Conservation (phyloP, 495 filamentous ascomycete genomes). For the Tuber microsphaerosporum region DNA sequence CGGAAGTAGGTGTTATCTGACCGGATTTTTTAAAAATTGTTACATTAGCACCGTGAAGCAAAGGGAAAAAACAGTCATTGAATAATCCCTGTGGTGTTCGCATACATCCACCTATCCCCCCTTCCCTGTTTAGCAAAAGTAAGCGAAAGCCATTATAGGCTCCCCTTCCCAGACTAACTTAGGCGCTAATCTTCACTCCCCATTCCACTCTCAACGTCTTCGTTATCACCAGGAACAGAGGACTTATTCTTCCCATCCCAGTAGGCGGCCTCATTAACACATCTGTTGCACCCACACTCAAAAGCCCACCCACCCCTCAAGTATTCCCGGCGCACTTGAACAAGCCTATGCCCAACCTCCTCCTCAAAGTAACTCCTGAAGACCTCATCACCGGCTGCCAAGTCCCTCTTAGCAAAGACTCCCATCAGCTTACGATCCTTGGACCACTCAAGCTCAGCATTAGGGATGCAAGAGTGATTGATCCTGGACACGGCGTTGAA, state of each 20-base stretch:
- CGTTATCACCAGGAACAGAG: background rate
- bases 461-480: conserved; percentile 23
- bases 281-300: conserved; percentile 12
- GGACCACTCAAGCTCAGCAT: conserved; percentile 15
- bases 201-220: background rate
- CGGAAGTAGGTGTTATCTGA: background rate
- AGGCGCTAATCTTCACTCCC: background rate
- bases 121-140: background rate
- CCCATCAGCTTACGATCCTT: background rate
- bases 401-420: conserved; percentile 9
- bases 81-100: background rate
- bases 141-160: background rate
- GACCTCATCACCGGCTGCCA: conserved; percentile 11
- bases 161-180: background rate
- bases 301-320: conserved; percentile 6
- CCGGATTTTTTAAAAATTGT: background rate
- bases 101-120: background rate
- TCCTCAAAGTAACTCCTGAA: conserved; percentile 20
- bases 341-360: conserved; percentile 10
- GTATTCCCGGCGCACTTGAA: conserved; percentile 12
- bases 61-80: background rate
- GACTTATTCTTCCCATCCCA: conserved; percentile 7
- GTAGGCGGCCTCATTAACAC: conserved; percentile 16
- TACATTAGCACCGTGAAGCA: background rate
- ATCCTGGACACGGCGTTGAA: conserved; percentile 12